phyloP scores from a whole-genome alignment of 768 basidiomycete species.

The Lactarius quietus region DNA sequence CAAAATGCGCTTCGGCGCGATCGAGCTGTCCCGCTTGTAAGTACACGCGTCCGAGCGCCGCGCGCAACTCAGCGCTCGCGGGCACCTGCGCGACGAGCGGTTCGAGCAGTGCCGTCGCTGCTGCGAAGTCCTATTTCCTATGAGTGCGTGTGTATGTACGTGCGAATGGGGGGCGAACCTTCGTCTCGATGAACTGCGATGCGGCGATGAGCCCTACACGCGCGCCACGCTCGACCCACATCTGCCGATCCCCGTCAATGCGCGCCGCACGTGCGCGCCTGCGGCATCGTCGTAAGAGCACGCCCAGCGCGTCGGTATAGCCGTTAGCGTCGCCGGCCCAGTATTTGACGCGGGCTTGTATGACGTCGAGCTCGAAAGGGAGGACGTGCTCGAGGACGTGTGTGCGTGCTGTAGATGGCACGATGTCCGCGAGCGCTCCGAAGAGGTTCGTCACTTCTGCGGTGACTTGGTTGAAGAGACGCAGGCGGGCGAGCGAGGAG shows the following conservation, averaged over 20 bases:
- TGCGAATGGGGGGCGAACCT: constrained; percentile 47
- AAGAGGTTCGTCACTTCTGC: constrained; percentile 83
- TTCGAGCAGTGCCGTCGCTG: constrained; percentile 63
- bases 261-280: constrained; percentile 39
- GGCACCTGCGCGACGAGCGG: constrained; percentile 49
- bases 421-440: constrained; percentile 57
- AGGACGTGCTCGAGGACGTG: constrained; percentile 60
- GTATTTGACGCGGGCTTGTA: constrained; percentile 70
- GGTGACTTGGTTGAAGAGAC: constrained; percentile 83
- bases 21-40: constrained; percentile 67
- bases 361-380: constrained; percentile 57
- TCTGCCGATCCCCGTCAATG: constrained; percentile 32
- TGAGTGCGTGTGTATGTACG: too few species aligned
- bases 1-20: constrained; percentile 58
- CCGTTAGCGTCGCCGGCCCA: constrained; percentile 81
- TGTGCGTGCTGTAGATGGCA: constrained; percentile 47
- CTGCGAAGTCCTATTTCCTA: constrained; percentile 58
- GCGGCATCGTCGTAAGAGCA: constrained; percentile 61
- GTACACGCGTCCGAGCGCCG: constrained; percentile 69
- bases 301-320: constrained; percentile 69
- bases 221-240: constrained; percentile 83
- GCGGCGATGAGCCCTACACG: constrained; percentile 76
- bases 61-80: constrained; percentile 44
- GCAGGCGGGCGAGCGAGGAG: constrained; percentile 71
- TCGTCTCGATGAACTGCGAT: constrained; percentile 82